A percentile compares a stretch with the other conserved stretches of the same genome.
Conservation (phyloP, 108 stramenopile genomes). For the Pseudonitzschia multistriata region DNA sequence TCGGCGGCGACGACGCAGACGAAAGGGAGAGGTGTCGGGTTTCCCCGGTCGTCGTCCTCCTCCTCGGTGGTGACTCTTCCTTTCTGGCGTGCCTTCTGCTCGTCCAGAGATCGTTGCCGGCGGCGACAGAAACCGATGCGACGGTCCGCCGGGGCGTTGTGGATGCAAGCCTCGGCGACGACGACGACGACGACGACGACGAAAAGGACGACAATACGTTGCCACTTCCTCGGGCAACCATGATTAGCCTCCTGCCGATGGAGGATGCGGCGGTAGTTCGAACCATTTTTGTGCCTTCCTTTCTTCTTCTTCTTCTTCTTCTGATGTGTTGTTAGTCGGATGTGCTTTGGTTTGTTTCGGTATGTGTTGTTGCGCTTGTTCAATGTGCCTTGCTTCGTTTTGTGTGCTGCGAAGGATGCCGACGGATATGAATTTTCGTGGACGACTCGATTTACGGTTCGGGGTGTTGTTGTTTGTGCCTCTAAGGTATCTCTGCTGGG, state of each 20-base stretch:
- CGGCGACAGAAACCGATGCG: too few species aligned
- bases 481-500: background rate
- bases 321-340: background rate
- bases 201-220: background rate
- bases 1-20: background rate
- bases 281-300: background rate
- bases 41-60: background rate
- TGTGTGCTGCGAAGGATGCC: background rate
- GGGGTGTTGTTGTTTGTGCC: background rate
- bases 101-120: too few species aligned
- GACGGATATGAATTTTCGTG: conserved; percentile 5
- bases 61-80: too few species aligned
- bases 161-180: background rate
- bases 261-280: background rate
- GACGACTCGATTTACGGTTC: background rate
- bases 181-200: background rate
- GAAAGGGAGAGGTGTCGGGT: background rate
- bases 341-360: background rate
- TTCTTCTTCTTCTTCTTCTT: background rate
- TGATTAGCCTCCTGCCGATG: background rate
- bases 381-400: background rate
- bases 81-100: too few species aligned
- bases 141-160: too few species aligned
- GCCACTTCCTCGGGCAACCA: too few species aligned
- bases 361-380: background rate